Evolutionary conservation across 352 stramenopile species (phyloP).

Genomic region (Globisporangium cederbergense): DNA sequence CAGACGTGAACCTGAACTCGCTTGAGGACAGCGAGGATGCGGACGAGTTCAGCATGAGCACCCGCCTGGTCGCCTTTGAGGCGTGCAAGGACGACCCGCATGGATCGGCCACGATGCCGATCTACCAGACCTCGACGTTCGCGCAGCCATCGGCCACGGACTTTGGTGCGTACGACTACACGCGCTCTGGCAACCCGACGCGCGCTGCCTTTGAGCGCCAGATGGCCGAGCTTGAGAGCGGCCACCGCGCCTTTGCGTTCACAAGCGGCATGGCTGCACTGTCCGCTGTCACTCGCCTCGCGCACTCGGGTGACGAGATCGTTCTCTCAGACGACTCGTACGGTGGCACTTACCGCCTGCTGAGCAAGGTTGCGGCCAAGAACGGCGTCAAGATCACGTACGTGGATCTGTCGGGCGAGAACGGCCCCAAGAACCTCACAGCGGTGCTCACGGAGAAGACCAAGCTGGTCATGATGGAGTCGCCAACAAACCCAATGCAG

Average conservation of each 20-base stretch:
- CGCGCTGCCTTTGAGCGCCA: slow-evolving; percentile 90
- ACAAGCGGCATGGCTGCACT: slow-evolving; percentile 95
- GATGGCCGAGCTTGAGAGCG: slow-evolving; percentile 81
- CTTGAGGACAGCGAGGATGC: slow-evolving; percentile 30
- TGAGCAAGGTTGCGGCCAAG: slow-evolving; percentile 86
- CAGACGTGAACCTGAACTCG: slow-evolving; percentile 31
- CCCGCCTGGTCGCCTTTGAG: slow-evolving; percentile 73
- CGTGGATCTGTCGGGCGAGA: slow-evolving; percentile 75
- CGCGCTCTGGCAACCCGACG: slow-evolving; percentile 92
- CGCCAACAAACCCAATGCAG: slow-evolving; percentile 95
- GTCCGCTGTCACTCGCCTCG: slow-evolving; percentile 89
- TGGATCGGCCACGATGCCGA: slow-evolving; percentile 87
- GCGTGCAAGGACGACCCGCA: slow-evolving; percentile 88
- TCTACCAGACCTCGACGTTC: slow-evolving; percentile 92
- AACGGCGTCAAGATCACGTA: slow-evolving; percentile 79
- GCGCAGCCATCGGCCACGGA: slow-evolving; percentile 84
- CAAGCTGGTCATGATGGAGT: slow-evolving; percentile 96
- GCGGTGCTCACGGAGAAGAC: slow-evolving; percentile 66
- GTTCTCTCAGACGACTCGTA: slow-evolving; percentile 95
- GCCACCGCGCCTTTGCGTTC: slow-evolving; percentile 85
- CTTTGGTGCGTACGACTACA: slow-evolving; percentile 94
- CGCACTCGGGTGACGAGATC: slow-evolving; percentile 89
- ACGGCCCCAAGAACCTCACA: slow-evolving; percentile 62
- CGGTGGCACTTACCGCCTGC: slow-evolving; percentile 93
- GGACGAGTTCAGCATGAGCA: slow-evolving; percentile 67